A percentile compares a stretch with the other conserved stretches of the same genome.
Conservation (phyloP, 148 eudicot genomes). For the Pharnaceum exiguum region DNA sequence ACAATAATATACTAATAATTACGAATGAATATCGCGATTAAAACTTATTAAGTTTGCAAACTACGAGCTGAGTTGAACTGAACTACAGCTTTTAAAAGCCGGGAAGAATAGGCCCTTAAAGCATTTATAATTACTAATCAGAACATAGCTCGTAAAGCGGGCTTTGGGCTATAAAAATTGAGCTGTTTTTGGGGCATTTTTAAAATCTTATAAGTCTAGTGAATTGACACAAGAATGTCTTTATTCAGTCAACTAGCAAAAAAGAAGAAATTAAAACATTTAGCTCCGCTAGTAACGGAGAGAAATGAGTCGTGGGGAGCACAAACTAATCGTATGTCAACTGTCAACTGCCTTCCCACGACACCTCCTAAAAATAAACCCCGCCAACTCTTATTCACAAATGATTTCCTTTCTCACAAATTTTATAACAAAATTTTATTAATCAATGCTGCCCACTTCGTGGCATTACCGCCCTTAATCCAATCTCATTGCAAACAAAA, state of each 20-base stretch:
- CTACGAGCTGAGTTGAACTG: too few species aligned
- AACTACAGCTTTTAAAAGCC: too few species aligned
- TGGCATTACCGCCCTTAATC: neutral
- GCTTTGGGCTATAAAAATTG: too few species aligned
- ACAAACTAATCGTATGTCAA: constrained; percentile 8
- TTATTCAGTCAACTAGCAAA: neutral
- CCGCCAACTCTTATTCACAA: neutral
- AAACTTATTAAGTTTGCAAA: too few species aligned
- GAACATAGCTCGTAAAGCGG: too few species aligned
- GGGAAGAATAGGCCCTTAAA: too few species aligned
- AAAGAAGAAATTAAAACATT: neutral
- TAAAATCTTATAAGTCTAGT: neutral
- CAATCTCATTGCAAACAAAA: neutral
- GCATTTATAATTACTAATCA: too few species aligned
- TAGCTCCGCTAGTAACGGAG: constrained; percentile 1
- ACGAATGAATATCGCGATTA: too few species aligned
- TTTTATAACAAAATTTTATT: neutral
- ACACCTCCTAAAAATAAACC: constrained; percentile 7
- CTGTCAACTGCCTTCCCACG: neutral
- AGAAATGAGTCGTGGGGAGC: constrained; percentile 16
- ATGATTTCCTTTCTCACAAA: neutral
- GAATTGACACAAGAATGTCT: too few species aligned
- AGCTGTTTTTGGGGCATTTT: neutral
- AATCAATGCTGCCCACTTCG: constrained; percentile 6
- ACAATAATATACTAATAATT: too few species aligned